Conservation (phyloP, 1,139 yeast species). For the Yamadazyma sp. region DNA sequence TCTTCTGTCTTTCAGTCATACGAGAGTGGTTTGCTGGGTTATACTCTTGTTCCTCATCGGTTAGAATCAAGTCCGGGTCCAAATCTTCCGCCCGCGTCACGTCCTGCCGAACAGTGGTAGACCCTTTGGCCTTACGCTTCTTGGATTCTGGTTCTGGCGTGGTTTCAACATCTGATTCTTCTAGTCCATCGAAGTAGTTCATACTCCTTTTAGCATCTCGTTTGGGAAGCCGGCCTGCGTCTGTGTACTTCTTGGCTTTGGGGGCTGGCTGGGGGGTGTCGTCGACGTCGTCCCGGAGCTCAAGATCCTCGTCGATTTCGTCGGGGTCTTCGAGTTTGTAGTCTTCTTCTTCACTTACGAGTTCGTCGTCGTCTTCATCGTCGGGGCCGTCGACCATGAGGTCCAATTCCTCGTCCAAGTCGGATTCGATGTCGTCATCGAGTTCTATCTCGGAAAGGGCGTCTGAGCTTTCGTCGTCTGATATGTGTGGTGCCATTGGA, state of each 20-base stretch:
- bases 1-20: slow-evolving; percentile 64
- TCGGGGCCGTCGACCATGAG: slow-evolving; percentile 23
- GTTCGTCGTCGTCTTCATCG: slow-evolving; percentile 26
- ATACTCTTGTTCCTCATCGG: slow-evolving; percentile 47
- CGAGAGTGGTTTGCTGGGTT: slow-evolving; percentile 51
- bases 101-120: slow-evolving; percentile 4
- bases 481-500: slow-evolving; percentile 9
- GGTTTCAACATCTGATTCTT: slow-evolving; percentile 26
- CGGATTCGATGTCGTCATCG: slow-evolving; percentile 20
- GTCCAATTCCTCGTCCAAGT: slow-evolving; percentile 24
- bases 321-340: slow-evolving; percentile 41
- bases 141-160: slow-evolving; percentile 15
- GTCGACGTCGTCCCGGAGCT: slow-evolving; percentile 31
- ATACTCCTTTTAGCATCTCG: slow-evolving; percentile 32
- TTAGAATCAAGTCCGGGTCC: slow-evolving; percentile 41
- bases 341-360: slow-evolving; percentile 35
- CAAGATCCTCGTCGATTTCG: slow-evolving; percentile 42
- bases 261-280: slow-evolving; percentile 18
- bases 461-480: slow-evolving; percentile 13
- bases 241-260: slow-evolving; percentile 9
- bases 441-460: slow-evolving; percentile 12
- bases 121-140: slow-evolving; percentile 17
- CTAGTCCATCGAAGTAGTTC: slow-evolving; percentile 33
- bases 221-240: slow-evolving; percentile 4
- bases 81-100: slow-evolving; percentile 24